Percentiles rank a stretch among this genome's conserved stretches.
Conservation (phyloP, 2,329 filamentous ascomycete species). For the Fusarium praegraminearum region DNA sequence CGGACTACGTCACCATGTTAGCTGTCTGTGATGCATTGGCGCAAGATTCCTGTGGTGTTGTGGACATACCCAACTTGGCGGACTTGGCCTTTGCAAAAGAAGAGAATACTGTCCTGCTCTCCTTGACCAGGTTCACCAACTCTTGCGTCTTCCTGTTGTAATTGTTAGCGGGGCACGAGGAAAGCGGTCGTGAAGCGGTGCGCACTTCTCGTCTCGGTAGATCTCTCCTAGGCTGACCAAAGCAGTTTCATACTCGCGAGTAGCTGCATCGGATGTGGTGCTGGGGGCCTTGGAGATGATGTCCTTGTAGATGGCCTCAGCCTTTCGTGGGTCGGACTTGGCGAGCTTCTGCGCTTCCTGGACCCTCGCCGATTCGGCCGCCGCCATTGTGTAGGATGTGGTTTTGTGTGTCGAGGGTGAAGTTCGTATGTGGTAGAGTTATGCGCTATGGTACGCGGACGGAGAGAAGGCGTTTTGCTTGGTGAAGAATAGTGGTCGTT, state of each 20-base stretch:
- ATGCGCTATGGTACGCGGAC: conserved; percentile 11
- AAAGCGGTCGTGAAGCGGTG: conserved; percentile 35
- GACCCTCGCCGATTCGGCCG: conserved; percentile 74
- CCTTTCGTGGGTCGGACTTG: conserved; percentile 84
- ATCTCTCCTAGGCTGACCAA: conserved; percentile 91
- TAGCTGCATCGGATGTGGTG: conserved; percentile 83
- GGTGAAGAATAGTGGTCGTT: conserved; percentile 28
- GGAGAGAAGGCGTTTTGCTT: not conserved
- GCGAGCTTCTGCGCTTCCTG: conserved; percentile 88
- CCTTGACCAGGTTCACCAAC: conserved; percentile 88
- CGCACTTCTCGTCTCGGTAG: conserved; percentile 88
- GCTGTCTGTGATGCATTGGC: conserved; percentile 10
- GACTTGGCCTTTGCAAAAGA: conserved; percentile 99
- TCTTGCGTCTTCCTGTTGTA: conserved; percentile 79
- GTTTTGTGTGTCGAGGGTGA: conserved; percentile 23
- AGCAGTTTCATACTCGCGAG: conserved; percentile 91
- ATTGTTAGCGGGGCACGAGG: conserved; percentile 27
- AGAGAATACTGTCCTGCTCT: conserved; percentile 90
- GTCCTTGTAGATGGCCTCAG: conserved; percentile 88
- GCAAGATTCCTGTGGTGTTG: not conserved
- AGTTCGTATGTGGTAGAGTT: conserved; percentile 3
- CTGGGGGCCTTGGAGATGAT: conserved; percentile 88
- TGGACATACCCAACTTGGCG: conserved; percentile 86
- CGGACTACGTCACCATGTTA: conserved; percentile 72
- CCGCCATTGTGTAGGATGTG: conserved; percentile 61